A percentile compares a stretch with the other conserved stretches of the same genome.
Evolutionary conservation across 2,329 filamentous ascomycete genomes (phyloP).

Genomic region (Penicillium sp.): DNA sequence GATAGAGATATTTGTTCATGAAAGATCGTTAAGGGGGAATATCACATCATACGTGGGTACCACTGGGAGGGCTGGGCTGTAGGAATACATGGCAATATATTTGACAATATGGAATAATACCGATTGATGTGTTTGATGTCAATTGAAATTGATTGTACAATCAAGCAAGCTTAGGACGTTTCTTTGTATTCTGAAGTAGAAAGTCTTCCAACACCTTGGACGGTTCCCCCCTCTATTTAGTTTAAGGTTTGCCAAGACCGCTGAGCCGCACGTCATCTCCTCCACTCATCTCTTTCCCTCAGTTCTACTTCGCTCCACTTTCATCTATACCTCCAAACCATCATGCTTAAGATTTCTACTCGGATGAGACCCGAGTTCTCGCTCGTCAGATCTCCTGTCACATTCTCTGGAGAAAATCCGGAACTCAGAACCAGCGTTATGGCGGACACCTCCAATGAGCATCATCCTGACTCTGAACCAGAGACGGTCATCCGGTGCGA

Average conservation of each 20-base stretch:
- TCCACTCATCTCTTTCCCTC: background rate
- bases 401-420: background rate
- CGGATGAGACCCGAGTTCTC: background rate
- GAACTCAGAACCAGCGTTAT: no score
- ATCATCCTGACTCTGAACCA: background rate
- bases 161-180: background rate
- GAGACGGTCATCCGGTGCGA: background rate
- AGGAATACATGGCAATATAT: slow-evolving; percentile 7
- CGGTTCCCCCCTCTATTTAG: background rate
- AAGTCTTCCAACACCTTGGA: no score
- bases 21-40: background rate
- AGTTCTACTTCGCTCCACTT: background rate
- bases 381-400: no score
- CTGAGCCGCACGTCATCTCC: background rate
- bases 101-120: background rate
- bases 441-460: no score
- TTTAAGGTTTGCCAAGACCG: background rate
- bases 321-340: background rate
- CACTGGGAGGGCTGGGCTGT: background rate
- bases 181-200: background rate
- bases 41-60: background rate
- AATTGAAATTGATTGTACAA: background rate
- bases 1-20: background rate
- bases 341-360: background rate
- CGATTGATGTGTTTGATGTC: background rate